Conservation (phyloP, 345 rosid species). For the Citrus maxima region DNA sequence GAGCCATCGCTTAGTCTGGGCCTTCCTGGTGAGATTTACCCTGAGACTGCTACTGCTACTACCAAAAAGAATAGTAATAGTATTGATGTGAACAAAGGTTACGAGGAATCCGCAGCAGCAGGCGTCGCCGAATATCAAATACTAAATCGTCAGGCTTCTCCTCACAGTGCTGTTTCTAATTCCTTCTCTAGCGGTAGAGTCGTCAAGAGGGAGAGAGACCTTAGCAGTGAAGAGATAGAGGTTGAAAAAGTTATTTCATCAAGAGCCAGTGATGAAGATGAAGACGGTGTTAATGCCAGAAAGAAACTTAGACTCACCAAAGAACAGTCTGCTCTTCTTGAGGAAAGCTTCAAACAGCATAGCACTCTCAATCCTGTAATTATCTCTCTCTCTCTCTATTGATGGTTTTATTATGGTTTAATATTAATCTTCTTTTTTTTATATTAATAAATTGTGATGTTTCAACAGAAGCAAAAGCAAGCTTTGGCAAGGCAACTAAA, state of each 20-base stretch:
- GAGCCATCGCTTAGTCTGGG: conserved; percentile 56
- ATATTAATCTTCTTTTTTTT: neutral
- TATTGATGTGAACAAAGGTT: conserved; percentile 25
- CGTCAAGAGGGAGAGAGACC: conserved; percentile 60
- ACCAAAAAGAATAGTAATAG: neutral
- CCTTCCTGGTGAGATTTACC: conserved; percentile 46
- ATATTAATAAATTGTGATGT: neutral
- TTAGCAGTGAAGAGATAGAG: conserved; percentile 57
- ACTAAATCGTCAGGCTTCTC: conserved; percentile 50
- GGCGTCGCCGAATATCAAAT: conserved; percentile 15
- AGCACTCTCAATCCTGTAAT: conserved; percentile 93
- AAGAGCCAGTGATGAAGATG: conserved; percentile 47
- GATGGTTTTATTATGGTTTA: neutral
- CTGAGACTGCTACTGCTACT: neutral
- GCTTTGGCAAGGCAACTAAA: conserved; percentile 84
- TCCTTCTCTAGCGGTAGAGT: conserved; percentile 53
- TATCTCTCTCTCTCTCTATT: neutral
- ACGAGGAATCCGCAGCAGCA: neutral
- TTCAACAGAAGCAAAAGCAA: conserved; percentile 80
- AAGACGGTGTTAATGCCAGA: conserved; percentile 59
- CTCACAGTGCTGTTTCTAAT: conserved; percentile 50
- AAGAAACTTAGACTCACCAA: conserved; percentile 93
- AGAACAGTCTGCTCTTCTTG: conserved; percentile 87
- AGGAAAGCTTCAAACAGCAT: conserved; percentile 93
- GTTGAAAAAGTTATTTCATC: conserved; percentile 39